Evolutionary conservation across 306 rosid species (phyloP), one percentile per base, ranked within the genome.

Genomic region (Rosa rugosa): DNA sequence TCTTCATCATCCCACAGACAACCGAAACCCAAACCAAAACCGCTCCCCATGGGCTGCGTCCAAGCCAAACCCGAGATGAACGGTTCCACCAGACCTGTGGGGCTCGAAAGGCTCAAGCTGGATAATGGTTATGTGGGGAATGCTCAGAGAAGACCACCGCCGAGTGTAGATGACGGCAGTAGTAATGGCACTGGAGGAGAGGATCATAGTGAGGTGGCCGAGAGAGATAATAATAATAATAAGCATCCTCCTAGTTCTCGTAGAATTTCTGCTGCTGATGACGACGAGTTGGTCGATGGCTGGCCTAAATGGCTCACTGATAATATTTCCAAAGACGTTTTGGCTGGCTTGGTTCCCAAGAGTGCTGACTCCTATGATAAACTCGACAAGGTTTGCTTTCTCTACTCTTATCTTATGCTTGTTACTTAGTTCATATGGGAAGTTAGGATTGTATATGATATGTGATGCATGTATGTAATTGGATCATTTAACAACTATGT

Each of bases 281-380:
- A 85, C 6, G 90, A 72, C 16, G 85, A 77, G 57, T 4, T 83
- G 65, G 76, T 82, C 10, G 80, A 75, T 49, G 91, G 91, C 0
- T 88, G 88, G 89, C 91, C 91, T 0, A 86, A 81, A 42, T 88
- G 91, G 89, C 79, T 90, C 1, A 78, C 79, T 75, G 91, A 82
- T 60, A 90, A 90, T 78, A 77, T 90, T 64, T 88, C 92, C 13
- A 75, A 46, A 40, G 73, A 83, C 18, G 85, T 84, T 20, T 84
- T 95, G 80, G 80, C 83, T 71, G 88, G 87, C 38, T 77, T 95
- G 87, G 87, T 91, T 72, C 96, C 95, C 22, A 93, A 51, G 83
- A 91, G 92, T 80, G 97, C 93, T 42, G 99, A 92, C 40, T 89
- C 97, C 13, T 92, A 82, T 82, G 88, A 77, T 76, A 92, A 88